phyloP scores from a whole-genome alignment of 768 basidiomycete genomes.

The Rhizopogon sp. region DNA sequence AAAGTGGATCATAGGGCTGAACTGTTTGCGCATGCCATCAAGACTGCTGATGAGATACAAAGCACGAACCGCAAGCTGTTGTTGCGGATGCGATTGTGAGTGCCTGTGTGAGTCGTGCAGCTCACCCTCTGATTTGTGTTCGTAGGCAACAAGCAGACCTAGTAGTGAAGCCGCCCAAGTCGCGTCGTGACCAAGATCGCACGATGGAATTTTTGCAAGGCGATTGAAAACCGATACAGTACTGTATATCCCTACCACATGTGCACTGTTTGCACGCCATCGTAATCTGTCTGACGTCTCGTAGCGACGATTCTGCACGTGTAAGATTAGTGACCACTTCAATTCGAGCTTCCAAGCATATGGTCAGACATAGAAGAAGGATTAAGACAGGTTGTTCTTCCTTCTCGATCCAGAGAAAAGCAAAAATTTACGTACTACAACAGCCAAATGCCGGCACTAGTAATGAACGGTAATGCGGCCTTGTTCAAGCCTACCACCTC shows the following conservation, averaged over 20 bases:
- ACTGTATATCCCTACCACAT: background rate
- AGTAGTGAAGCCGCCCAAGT: slow-evolving; percentile 61
- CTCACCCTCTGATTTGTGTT: background rate
- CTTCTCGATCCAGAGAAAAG: no score
- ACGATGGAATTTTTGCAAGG: background rate
- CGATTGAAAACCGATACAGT: background rate
- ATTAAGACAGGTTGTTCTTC: no score
- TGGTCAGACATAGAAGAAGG: no score
- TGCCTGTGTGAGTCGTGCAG: slow-evolving; percentile 3
- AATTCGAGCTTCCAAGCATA: no score
- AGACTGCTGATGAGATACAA: slow-evolving; percentile 67
- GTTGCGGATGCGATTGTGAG: slow-evolving; percentile 81
- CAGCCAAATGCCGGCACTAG: no score
- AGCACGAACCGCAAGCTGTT: slow-evolving; percentile 71
- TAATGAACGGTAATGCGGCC: no score
- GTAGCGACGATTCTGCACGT: no score
- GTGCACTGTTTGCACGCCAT: background rate
- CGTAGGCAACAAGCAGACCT: slow-evolving; percentile 78
- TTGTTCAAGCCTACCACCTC: no score
- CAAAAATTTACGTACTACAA: no score
- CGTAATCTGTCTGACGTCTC: background rate
- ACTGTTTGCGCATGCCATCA: slow-evolving; percentile 71
- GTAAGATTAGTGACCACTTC: no score
- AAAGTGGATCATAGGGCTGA: slow-evolving; percentile 75
- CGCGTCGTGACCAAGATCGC: slow-evolving; percentile 18